A percentile compares a stretch with the other conserved stretches of the same genome.
phyloP scores from a whole-genome alignment of 805 yeast genomes.

The Cyberlindnera petersonii region DNA sequence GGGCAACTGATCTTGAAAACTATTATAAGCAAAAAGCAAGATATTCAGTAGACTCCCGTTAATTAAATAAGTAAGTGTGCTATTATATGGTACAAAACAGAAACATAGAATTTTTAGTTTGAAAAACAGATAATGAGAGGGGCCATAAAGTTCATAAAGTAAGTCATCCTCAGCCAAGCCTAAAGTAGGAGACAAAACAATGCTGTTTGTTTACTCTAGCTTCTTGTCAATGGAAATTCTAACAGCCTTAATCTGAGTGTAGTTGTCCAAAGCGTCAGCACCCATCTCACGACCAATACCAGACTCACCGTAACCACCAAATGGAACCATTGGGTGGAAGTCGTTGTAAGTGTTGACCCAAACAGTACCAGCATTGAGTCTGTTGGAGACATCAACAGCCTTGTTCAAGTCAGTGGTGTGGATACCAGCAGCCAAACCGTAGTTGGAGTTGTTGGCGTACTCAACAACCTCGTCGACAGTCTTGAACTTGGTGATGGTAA shows the following conservation, averaged over 20 bases:
- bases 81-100: neutral
- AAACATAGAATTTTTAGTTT: conserved; percentile 1
- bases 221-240: conserved; percentile 35
- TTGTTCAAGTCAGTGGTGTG: conserved; percentile 74
- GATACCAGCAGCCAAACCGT: conserved; percentile 90
- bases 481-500: conserved; percentile 74
- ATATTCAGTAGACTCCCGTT: too few relatives aligned
- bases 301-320: conserved; percentile 88
- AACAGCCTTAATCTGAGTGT: conserved; percentile 84
- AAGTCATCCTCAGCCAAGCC: neutral
- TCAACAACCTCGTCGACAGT: conserved; percentile 77
- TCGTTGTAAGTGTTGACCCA: conserved; percentile 92
- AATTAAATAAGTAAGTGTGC: neutral
- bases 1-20: conserved; percentile 13
- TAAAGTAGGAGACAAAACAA: neutral
- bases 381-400: conserved; percentile 70
- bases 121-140: neutral
- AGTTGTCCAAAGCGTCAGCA: conserved; percentile 77
- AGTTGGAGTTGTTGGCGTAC: conserved; percentile 74
- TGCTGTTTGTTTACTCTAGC: conserved; percentile 10
- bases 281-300: conserved; percentile 96
- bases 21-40: neutral
- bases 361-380: conserved; percentile 81
- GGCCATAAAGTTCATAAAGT: too few relatives aligned
- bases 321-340: conserved; percentile 83